These are phyloP conservation scores for Allomyces arbusculus DNA, from an alignment of 192 early-diverging fungal species.

Conservation along the genomic window DNA sequence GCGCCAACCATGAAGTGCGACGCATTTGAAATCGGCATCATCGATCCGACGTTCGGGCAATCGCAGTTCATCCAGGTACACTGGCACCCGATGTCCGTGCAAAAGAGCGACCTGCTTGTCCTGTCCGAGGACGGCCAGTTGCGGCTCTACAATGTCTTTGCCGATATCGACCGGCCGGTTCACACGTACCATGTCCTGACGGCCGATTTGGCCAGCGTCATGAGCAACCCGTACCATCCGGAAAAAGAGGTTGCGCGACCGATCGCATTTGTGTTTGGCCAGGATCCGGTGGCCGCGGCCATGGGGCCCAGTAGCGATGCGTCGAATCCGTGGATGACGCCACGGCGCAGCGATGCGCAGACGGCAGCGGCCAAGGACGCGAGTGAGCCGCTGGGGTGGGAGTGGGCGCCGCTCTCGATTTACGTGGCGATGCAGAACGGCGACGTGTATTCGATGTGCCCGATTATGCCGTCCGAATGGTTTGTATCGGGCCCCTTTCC, in stretches of 20 bases:
- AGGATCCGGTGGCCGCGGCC: not conserved
- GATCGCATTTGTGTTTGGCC: slow-evolving; percentile 34
- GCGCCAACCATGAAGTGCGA: not conserved
- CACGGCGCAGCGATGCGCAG: slow-evolving; percentile 23
- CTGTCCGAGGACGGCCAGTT: slow-evolving; percentile 41
- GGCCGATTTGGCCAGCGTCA: not conserved
- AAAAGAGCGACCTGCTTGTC: slow-evolving; percentile 44
- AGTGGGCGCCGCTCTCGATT: slow-evolving; percentile 49
- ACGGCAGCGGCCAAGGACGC: slow-evolving; percentile 5
- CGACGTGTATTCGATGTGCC: slow-evolving; percentile 54
- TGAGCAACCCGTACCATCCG: not conserved
- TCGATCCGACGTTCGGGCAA: not conserved
- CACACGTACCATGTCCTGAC: not conserved
- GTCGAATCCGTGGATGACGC: slow-evolving; percentile 11
- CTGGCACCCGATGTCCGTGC: slow-evolving; percentile 63
- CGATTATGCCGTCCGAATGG: slow-evolving; percentile 47
- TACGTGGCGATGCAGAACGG: slow-evolving; percentile 50
- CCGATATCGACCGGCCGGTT: not conserved
- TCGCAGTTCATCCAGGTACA: slow-evolving; percentile 26
- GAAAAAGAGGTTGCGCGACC: not conserved
- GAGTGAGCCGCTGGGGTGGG: slow-evolving; percentile 5
- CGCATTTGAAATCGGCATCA: not conserved
- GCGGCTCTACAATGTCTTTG: slow-evolving; percentile 12
- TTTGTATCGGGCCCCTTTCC: slow-evolving; percentile 4
- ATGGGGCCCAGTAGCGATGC: not conserved